Evolutionary conservation across 495 filamentous ascomycete species (phyloP), one percentile per base, ranked within the genome.

Genomic region (Daldinia grandis): DNA sequence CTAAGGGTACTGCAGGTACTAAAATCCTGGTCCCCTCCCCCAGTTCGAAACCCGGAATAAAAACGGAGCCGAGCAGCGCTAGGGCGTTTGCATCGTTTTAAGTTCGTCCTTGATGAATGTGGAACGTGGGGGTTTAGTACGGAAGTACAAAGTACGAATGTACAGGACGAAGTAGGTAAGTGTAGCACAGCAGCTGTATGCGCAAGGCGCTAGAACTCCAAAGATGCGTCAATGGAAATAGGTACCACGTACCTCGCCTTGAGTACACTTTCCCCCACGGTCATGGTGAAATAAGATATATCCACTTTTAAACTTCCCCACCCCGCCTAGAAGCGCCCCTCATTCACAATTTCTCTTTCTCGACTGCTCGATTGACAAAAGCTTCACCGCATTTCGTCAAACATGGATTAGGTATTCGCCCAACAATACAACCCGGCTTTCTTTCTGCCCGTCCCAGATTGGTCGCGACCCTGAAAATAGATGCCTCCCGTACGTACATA

Each of bases 351-450:
- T 63, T 53, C 42, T 63, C 10, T 57, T 59, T 65, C 40, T 61
- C 56, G 24, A 61, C 55, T 19, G 25, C 14, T n/a, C 8, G 27
- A 53, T 53, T 53, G 24, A 53, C 24, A 53, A 53, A 59, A 35
- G 59, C 65, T 68, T 73, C 70, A 73, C 70, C 70, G 65, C 70
- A 73, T 72, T 62, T 70, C 67, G 40, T 40, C 35, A 56, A 57
- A 59, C 61, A 66, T 69, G 64, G 62, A 62, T 72, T 58, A 47
- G 19, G 19, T 47, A 33, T 58, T 59, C 47, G 55, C 56, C 51
- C 62, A 53, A 24, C 35, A 61, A 61, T 49, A 63, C 12, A 55
- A 33, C 58, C 44, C 44, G 44, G 14, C 33, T 51, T 47, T 55
- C 51, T 25, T 51, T 33, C 21, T 33, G 28, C 25, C 40, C 33